These are phyloP conservation scores for Quercus wislizeni DNA, from an alignment of 306 rosid species.

Conservation along the genomic window DNA sequence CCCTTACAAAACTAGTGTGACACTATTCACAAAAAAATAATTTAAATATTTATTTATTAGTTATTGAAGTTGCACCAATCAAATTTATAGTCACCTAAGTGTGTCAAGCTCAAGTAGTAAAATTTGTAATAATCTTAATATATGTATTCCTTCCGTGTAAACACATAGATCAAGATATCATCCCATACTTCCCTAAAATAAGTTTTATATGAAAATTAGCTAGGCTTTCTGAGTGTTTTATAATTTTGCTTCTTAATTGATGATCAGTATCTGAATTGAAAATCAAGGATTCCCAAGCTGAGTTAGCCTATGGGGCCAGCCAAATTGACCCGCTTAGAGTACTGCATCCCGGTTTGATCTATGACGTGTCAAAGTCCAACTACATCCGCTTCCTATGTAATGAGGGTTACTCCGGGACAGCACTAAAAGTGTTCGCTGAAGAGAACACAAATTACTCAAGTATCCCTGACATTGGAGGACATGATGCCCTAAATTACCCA, in stretches of 20 bases:
- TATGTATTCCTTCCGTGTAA: no score
- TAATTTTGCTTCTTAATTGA: conserved; percentile 18
- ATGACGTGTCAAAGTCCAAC: conserved; percentile 32
- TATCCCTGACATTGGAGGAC: no score
- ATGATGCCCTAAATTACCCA: conserved; percentile 81
- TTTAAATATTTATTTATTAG: no score
- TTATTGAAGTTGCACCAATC: no score
- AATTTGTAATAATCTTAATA: no score
- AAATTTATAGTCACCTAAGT: no score
- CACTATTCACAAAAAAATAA: no score
- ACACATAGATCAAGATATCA: no score
- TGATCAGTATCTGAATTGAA: conserved; percentile 47
- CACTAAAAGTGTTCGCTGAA: conserved; percentile 11
- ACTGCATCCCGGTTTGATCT: conserved; percentile 59
- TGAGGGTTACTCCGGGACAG: conserved; percentile 38
- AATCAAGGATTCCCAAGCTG: conserved; percentile 17
- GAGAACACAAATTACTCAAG: neutral
- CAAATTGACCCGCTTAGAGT: conserved; percentile 54
- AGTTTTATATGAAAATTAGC: neutral
- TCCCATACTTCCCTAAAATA: no score
- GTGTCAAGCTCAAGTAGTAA: no score
- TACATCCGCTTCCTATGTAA: conserved; percentile 61
- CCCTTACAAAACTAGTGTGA: no score
- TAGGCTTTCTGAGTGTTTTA: neutral
- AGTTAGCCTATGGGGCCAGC: conserved; percentile 62